These are phyloP conservation scores for Leishmania tarentolae DNA, from an alignment of 208 protist species.

Conservation along the genomic window DNA sequence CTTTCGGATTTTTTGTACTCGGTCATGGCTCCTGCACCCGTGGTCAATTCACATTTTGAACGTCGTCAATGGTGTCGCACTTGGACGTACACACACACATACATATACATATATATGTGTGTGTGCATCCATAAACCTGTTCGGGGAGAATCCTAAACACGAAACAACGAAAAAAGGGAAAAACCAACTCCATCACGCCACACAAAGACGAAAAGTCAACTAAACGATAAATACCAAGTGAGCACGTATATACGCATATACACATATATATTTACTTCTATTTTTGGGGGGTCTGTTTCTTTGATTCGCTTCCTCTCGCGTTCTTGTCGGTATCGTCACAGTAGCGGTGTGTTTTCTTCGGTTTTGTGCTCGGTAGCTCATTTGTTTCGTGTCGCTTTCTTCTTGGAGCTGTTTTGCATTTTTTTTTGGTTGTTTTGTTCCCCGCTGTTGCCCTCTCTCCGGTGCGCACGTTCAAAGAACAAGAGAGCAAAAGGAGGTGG, in stretches of 20 bases:
- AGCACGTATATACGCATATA: not conserved
- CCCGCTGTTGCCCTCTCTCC: too few relatives aligned
- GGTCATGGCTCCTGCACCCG: not conserved
- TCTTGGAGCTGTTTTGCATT: not conserved
- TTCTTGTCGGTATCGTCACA: not conserved
- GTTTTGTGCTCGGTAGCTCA: not conserved
- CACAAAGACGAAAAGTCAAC: too few relatives aligned
- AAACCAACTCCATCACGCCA: too few relatives aligned
- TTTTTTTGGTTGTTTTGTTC: too few relatives aligned
- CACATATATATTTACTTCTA: not conserved
- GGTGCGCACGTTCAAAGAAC: not conserved
- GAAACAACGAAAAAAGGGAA: too few relatives aligned
- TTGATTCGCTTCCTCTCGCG: not conserved
- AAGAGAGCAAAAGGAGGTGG: not conserved
- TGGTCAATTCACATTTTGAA: not conserved
- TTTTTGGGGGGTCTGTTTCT: not conserved
- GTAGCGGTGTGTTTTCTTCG: not conserved
- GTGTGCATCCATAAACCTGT: not conserved
- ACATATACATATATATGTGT: not conserved
- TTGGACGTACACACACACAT: not conserved
- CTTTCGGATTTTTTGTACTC: not conserved
- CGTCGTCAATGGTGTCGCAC: not conserved
- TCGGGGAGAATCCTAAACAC: too few relatives aligned
- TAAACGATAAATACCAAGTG: too few relatives aligned
- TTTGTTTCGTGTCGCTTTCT: not conserved